Base-by-base conservation (phyloP, 140 eudicot species). In the Ambrosia hybrid region DNA sequence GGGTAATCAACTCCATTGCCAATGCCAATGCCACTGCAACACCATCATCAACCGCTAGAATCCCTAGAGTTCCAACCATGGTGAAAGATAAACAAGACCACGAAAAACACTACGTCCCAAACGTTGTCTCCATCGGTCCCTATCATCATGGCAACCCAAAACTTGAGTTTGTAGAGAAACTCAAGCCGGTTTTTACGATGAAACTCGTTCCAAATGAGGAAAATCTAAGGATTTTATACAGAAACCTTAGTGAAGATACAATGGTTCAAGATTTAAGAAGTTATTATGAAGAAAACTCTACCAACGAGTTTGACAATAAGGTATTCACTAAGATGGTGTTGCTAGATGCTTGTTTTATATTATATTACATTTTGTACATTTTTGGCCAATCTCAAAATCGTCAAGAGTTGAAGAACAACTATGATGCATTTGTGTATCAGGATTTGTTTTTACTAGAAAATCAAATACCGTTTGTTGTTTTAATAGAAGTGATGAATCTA, bases 111-210 rank as follows among this genome's bases (percentile, higher is more conserved):
- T 78, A 65, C 1, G 58, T 46, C 5, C 83, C 83, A 8, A 59
- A 64, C 33, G 75, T 73, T 1, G 79, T 79, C 14, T 72, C 83
- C 51, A 61, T 79, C 12, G 83, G 83, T 48, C 83, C 83, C 9
- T 79, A 79, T 74, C 78, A 79, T 64, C 14, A 6, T 15, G 63
- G 65, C 13, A 57, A 38, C 37, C 39, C 57, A 12, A 72, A 72
- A 17, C 57, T 71, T 55, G 51, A 43, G 45, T 26, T 2, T 3
- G 38, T 78, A 30, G 46, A 72, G 33, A 15, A 78, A n/a, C 62
- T 78, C 7, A 78, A 71, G 56, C 82, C 73, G 0, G 9, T 14
- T 21, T 62, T 64, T 6, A 65, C 78, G 6, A 53, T 5, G 49
- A 48, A 71, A 55, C 51, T 78, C 17, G 34, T 78, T 0, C 39